Percentiles rank a stretch among this genome's conserved stretches.
These are phyloP conservation scores for Candida hungchunana DNA, from an alignment of 805 yeast species.

Conservation along the genomic window DNA sequence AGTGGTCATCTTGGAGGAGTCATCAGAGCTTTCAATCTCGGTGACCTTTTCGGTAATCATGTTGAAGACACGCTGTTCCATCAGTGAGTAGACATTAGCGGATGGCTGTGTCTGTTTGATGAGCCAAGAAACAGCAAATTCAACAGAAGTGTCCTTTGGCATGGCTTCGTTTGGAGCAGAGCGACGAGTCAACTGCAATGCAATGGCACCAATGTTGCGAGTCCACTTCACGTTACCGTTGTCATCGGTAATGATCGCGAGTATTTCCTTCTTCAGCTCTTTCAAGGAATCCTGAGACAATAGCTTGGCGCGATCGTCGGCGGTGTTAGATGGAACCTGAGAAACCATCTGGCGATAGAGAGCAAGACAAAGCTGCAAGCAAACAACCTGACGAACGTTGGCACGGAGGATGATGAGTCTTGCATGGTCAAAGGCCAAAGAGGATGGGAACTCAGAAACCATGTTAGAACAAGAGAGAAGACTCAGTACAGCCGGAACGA, in stretches of 20 bases:
- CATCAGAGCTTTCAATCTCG: constrained; percentile 18
- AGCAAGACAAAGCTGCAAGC: constrained; percentile 68
- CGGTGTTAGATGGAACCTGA: constrained; percentile 14
- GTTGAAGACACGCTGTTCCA: constrained; percentile 64
- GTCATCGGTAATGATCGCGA: constrained; percentile 78
- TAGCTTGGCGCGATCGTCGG: constrained; percentile 27
- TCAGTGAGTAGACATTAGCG: constrained; percentile 67
- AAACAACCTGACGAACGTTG: constrained; percentile 79
- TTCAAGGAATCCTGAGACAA: constrained; percentile 35
- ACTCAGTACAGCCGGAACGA: constrained; percentile 52
- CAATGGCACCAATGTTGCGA: constrained; percentile 65
- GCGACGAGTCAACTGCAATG: constrained; percentile 59
- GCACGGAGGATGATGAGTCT: constrained; percentile 75
- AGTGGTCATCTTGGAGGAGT: constrained; percentile 6
- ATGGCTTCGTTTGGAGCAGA: constrained; percentile 25
- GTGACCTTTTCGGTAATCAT: constrained; percentile 39
- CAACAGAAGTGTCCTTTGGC: constrained; percentile 23
- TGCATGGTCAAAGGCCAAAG: constrained; percentile 80
- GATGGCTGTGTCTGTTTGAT: constrained; percentile 82
- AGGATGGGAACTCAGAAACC: constrained; percentile 78
- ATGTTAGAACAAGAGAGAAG: constrained; percentile 73
- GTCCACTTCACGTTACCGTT: constrained; percentile 92
- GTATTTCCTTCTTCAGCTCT: constrained; percentile 61
- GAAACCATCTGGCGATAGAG: constrained; percentile 65
- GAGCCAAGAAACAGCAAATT: constrained; percentile 74